A percentile compares a stretch with the other conserved stretches of the same genome.
Conservation (phyloP, 192 early-diverging fungal genomes). For the Coemansia sp. region DNA sequence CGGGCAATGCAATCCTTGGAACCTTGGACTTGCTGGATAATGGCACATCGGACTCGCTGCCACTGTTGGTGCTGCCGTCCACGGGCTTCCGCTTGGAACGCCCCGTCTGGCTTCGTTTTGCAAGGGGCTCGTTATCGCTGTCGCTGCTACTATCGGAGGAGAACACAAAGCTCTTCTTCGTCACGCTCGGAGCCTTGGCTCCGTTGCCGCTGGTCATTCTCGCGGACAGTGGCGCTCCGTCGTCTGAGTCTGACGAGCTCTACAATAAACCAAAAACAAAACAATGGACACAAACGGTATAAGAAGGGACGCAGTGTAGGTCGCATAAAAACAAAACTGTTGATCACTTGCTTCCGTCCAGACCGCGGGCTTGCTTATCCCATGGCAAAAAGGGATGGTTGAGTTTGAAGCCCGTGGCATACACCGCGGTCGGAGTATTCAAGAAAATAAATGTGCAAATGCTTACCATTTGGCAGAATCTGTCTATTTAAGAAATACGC, state of each 20-base stretch:
- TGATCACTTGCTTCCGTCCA: neutral
- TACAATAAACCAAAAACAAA: constrained; percentile 12
- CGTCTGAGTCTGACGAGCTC: constrained; percentile 52
- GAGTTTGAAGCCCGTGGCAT: neutral
- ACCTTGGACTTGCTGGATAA: constrained; percentile 33
- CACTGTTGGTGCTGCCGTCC: constrained; percentile 10
- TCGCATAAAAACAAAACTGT: neutral
- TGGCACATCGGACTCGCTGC: constrained; percentile 50
- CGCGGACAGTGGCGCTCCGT: constrained; percentile 40
- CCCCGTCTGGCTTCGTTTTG: constrained; percentile 19
- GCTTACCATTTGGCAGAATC: neutral
- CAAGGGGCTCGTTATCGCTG: constrained; percentile 40
- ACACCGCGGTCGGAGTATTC: neutral
- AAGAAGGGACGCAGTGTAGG: neutral
- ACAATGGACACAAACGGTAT: neutral
- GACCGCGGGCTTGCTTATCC: neutral
- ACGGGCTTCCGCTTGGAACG: constrained; percentile 15
- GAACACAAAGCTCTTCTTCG: neutral
- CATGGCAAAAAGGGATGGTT: neutral
- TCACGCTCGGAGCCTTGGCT: neutral
- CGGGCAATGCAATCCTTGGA: constrained; percentile 7
- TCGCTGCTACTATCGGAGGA: neutral
- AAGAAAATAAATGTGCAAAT: neutral
- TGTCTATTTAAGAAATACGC: neutral
- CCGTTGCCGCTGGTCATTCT: constrained; percentile 16